A percentile compares a stretch with the other conserved stretches of the same genome.
Conservation (phyloP, 805 yeast species). For the Sugiyamaella valdiviana region DNA sequence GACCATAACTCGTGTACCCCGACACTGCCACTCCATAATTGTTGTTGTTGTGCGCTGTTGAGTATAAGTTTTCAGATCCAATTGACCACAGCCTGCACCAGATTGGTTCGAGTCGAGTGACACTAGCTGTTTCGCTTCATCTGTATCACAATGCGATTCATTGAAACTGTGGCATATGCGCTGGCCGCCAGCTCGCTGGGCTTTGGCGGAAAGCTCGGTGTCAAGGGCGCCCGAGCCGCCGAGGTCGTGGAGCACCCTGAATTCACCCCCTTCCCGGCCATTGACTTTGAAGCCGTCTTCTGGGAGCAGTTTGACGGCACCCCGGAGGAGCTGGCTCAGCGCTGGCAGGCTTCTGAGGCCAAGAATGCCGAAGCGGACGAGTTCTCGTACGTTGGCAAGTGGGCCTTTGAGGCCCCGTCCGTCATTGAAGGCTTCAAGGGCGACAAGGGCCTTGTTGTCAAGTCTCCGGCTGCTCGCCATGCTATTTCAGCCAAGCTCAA, state of each 20-base stretch:
- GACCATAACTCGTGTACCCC: too few relatives aligned
- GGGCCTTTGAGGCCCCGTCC: slow-evolving; percentile 64
- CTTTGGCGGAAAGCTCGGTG: too few relatives aligned
- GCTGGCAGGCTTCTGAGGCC: slow-evolving; percentile 58
- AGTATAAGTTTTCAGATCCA: too few relatives aligned
- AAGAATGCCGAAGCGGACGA: slow-evolving; percentile 37
- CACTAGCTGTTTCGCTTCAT: background rate
- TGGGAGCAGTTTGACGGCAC: slow-evolving; percentile 58
- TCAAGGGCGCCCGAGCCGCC: too few relatives aligned
- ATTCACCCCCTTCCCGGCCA: slow-evolving; percentile 1
- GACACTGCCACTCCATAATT: too few relatives aligned
- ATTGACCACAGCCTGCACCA: too few relatives aligned
- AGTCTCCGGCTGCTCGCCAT: slow-evolving; percentile 70
- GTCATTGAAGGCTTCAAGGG: slow-evolving; percentile 52
- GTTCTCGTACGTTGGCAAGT: slow-evolving; percentile 60
- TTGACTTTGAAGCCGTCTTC: slow-evolving; percentile 36
- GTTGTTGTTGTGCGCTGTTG: too few relatives aligned
- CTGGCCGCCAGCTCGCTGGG: background rate
- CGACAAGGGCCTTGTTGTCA: slow-evolving; percentile 73
- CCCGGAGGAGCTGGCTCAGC: slow-evolving; percentile 23
- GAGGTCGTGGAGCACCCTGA: slow-evolving; percentile 2
- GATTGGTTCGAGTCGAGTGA: background rate
- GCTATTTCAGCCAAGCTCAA: slow-evolving; percentile 67
- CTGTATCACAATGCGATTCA: background rate
- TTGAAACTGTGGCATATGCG: slow-evolving; percentile 2